Percentiles rank a stretch among this genome's conserved stretches.
Evolutionary conservation across 257 asterid species (phyloP).

Genomic region (Solanum habrochaites): DNA sequence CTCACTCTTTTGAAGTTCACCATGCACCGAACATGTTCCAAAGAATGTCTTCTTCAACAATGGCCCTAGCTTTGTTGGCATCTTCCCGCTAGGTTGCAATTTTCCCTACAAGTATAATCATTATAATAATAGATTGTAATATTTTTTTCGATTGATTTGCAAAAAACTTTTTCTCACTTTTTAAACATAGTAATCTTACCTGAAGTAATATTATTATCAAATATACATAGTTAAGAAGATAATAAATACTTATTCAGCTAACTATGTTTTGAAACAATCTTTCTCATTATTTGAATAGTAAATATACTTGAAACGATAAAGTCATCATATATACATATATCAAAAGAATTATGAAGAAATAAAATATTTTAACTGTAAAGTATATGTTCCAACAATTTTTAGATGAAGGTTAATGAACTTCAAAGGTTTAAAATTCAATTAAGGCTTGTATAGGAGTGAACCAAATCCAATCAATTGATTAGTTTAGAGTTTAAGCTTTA

Average conservation of each 20-base stretch:
- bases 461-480: not conserved
- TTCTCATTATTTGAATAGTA: too few species aligned
- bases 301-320: too few species aligned
- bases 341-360: too few species aligned
- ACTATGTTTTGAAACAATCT: too few species aligned
- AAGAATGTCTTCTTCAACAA: constrained; percentile 22
- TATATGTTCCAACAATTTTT: not conserved
- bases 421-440: too few species aligned
- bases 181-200: too few species aligned
- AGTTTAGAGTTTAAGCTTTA: not conserved
- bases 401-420: not conserved
- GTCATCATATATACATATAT: too few species aligned
- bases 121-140: not conserved
- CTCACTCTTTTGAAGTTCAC: constrained; percentile 15
- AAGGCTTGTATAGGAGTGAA: not conserved
- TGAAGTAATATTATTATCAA: too few species aligned
- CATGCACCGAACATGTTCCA: constrained; percentile 19
- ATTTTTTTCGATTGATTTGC: not conserved
- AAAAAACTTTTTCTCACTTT: not conserved
- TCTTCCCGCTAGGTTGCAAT: not conserved
- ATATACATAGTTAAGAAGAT: too few species aligned
- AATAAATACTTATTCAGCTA: too few species aligned
- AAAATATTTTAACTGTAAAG: not conserved
- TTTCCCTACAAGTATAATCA: not conserved
- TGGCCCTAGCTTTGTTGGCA: constrained; percentile 21